Evolutionary conservation across 352 stramenopile genomes (phyloP).

Genomic region (Pythium volutum): DNA sequence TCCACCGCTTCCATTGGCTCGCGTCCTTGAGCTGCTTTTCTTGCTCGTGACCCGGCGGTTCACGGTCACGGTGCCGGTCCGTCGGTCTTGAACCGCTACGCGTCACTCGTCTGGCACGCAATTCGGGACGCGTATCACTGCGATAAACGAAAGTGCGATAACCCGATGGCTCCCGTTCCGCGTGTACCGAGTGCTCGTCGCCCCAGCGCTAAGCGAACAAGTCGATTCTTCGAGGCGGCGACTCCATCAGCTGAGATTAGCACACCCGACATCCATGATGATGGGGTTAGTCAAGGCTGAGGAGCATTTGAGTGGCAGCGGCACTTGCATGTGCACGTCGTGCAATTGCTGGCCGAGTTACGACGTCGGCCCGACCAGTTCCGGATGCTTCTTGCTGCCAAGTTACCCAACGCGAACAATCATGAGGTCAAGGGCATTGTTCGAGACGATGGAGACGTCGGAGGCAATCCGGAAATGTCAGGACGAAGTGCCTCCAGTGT

Average conservation of each 20-base stretch:
- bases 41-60: too few species aligned
- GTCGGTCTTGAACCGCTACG: too few species aligned
- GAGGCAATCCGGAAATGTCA: not conserved
- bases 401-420: slow-evolving; percentile 15
- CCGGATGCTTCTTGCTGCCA: slow-evolving; percentile 31
- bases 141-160: slow-evolving; percentile 26
- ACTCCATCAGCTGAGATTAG: not conserved
- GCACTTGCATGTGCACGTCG: slow-evolving; percentile 44
- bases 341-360: slow-evolving; percentile 43
- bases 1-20: too few species aligned
- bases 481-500: not conserved
- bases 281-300: not conserved
- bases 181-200: slow-evolving; percentile 5
- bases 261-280: not conserved
- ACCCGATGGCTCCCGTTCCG: slow-evolving; percentile 13
- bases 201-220: not conserved
- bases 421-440: slow-evolving; percentile 13
- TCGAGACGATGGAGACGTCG: slow-evolving; percentile 5
- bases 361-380: slow-evolving; percentile 34
- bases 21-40: too few species aligned
- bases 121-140: too few species aligned
- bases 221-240: not conserved
- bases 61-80: too few species aligned
- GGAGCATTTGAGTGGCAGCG: slow-evolving; percentile 28
- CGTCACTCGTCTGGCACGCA: too few species aligned